Percentiles rank a stretch among this genome's conserved stretches.
These are phyloP conservation scores for Saksenaea vasiformis DNA, from an alignment of 371 early-diverging fungal species.

Conservation along the genomic window DNA sequence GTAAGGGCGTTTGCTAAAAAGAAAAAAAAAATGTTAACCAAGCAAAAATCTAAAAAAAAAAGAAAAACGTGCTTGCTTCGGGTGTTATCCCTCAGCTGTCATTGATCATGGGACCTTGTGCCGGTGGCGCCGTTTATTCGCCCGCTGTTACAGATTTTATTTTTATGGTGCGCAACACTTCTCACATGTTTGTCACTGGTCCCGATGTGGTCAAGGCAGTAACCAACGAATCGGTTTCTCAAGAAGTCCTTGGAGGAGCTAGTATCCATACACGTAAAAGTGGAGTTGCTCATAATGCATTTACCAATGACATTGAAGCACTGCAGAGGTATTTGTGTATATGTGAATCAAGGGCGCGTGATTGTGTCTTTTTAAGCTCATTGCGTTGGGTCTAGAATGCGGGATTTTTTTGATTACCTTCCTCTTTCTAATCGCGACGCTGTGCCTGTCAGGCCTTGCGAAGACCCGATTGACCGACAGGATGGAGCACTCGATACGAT, in stretches of 20 bases:
- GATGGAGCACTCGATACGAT: slow-evolving; percentile 87
- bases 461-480: slow-evolving; percentile 72
- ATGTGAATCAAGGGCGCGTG: not conserved
- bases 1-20: too few relatives aligned
- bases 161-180: slow-evolving; percentile 95
- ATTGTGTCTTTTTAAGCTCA: not conserved
- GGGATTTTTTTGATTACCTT: slow-evolving; percentile 89
- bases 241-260: slow-evolving; percentile 96
- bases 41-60: not conserved
- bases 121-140: slow-evolving; percentile 96
- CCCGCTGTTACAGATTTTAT: slow-evolving; percentile 97
- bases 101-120: slow-evolving; percentile 97
- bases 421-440: slow-evolving; percentile 82
- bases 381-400: slow-evolving; percentile 40
- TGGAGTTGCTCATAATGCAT: slow-evolving; percentile 91
- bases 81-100: slow-evolving; percentile 97
- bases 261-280: slow-evolving; percentile 88
- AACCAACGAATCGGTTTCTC: slow-evolving; percentile 93
- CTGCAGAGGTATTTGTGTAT: slow-evolving; percentile 55
- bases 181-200: slow-evolving; percentile 97
- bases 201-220: slow-evolving; percentile 97
- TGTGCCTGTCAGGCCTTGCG: slow-evolving; percentile 68
- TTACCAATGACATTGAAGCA: slow-evolving; percentile 95
- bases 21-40: not conserved
- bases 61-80: slow-evolving; percentile 87